Evolutionary conservation across 2,329 filamentous ascomycete genomes (phyloP), one percentile per base, ranked within the genome.

Genomic region (Phialophora chinensis): DNA sequence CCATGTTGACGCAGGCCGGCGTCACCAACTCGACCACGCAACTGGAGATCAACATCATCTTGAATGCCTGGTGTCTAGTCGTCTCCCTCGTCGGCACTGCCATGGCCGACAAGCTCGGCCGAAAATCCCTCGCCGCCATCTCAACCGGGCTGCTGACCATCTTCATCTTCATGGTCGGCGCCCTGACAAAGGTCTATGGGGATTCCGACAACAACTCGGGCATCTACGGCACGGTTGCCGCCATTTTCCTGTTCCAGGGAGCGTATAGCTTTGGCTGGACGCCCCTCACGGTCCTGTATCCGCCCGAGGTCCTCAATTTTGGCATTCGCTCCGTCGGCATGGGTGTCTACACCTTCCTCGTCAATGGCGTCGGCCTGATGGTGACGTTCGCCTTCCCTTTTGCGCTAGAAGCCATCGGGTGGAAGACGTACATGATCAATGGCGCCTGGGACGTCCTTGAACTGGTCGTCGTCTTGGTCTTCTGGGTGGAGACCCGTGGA

Each of bases 131-230:
- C 54, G 71, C 80, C 5, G 71, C 82, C 3, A 76, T 78, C 2
- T 66, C 80, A 12, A 84, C 79, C 27, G 63, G 17, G 6, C 2
- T 52, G 27, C 29, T 68, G 59, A 68, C 79, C 2, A 60, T 80
- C 23, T 84, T 80, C 47, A 78, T 86, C 2, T 85, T 85, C 70
- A 76, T 85, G 60, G 80, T 86, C 42, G 84, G 84, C 1, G 82
- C 77, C 2, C 73, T 86, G 7, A 81, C 82, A 11, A 85, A 85
- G 52, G 74, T 69, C 1, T 80, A 78, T 55, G 77, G 79, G 7
- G 70, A 74, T 66, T 77, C 76, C 50, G 75, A 72, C 5, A 75
- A 80, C 66, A 74, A 72, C 5, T 76, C 78, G 7, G 79, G 75
- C 17, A 75, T 81, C 25, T 82, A 81, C 62, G 78, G 79, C 31